Evolutionary conservation across 2,329 filamentous ascomycete genomes (phyloP).

Genomic region (Aspergillus thermomutatus): DNA sequence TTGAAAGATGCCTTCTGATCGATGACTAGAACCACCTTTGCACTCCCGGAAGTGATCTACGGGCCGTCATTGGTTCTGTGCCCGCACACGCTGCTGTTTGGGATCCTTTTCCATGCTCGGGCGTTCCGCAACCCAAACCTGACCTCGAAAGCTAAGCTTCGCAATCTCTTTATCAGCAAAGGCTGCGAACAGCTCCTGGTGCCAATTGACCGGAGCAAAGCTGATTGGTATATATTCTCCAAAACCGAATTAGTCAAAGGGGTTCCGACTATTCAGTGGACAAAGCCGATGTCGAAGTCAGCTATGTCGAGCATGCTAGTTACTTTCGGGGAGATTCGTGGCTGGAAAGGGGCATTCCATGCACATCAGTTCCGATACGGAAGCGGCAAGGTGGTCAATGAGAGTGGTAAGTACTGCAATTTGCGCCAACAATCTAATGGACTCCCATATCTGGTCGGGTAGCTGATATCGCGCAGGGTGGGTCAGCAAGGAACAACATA

Average conservation of each 20-base stretch:
- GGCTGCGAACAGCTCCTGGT: slow-evolving; percentile 8
- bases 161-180: slow-evolving; percentile 14
- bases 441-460: too few relatives aligned
- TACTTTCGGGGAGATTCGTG: slow-evolving; percentile 5
- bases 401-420: slow-evolving; percentile 9
- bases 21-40: slow-evolving; percentile 16
- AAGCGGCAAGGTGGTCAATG: slow-evolving; percentile 10
- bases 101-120: slow-evolving; percentile 14
- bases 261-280: slow-evolving; percentile 1
- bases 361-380: slow-evolving; percentile 14
- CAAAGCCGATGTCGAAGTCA: background rate
- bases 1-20: too few relatives aligned
- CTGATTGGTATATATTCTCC: slow-evolving; percentile 12
- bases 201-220: slow-evolving; percentile 2
- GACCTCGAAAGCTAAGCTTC: slow-evolving; percentile 13
- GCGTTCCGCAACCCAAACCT: slow-evolving; percentile 11
- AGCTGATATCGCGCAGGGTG: slow-evolving; percentile 5
- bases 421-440: background rate
- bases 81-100: slow-evolving; percentile 12
- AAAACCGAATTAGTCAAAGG: slow-evolving; percentile 2
- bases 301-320: slow-evolving; percentile 1
- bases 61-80: slow-evolving; percentile 16
- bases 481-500: slow-evolving; percentile 14
- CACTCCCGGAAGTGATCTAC: slow-evolving; percentile 19
- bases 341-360: slow-evolving; percentile 7